These are phyloP conservation scores for Gymnopus androsaceus DNA, from an alignment of 1,284 basidiomycete genomes.

Conservation along the genomic window DNA sequence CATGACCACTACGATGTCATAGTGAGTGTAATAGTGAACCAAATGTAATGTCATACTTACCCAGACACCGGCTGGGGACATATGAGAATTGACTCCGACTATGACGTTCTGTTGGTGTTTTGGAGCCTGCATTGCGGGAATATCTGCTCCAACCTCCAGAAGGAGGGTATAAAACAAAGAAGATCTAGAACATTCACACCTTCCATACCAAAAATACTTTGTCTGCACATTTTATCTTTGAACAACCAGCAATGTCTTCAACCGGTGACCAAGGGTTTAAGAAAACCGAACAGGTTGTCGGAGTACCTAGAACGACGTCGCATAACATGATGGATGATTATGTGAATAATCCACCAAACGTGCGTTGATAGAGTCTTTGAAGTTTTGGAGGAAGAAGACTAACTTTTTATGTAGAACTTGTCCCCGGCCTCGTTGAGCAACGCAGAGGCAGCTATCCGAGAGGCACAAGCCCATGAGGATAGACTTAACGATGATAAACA, in stretches of 20 bases:
- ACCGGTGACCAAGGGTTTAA: not conserved
- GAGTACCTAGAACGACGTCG: not conserved
- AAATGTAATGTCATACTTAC: too few species aligned
- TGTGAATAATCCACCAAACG: not conserved
- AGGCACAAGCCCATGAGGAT: not conserved
- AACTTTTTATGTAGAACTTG: not conserved
- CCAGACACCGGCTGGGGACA: too few species aligned
- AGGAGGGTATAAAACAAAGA: too few species aligned
- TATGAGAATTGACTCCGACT: too few species aligned
- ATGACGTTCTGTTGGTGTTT: too few species aligned
- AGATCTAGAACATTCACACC: too few species aligned
- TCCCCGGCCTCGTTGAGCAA: not conserved
- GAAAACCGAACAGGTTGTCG: not conserved
- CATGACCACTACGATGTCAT: too few species aligned
- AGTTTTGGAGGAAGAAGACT: not conserved
- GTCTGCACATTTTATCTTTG: too few species aligned
- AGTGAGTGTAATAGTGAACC: too few species aligned
- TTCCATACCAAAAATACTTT: too few species aligned
- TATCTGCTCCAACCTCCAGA: too few species aligned
- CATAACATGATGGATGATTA: constrained; percentile 5
- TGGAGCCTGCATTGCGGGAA: too few species aligned
- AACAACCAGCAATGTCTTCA: not conserved
- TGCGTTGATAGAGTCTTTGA: not conserved
- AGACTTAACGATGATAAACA: constrained; percentile 8
- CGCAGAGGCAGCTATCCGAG: constrained; percentile 1